Base-by-base conservation (phyloP, 768 basidiomycete genomes). In the Lactarius psammicola region DNA sequence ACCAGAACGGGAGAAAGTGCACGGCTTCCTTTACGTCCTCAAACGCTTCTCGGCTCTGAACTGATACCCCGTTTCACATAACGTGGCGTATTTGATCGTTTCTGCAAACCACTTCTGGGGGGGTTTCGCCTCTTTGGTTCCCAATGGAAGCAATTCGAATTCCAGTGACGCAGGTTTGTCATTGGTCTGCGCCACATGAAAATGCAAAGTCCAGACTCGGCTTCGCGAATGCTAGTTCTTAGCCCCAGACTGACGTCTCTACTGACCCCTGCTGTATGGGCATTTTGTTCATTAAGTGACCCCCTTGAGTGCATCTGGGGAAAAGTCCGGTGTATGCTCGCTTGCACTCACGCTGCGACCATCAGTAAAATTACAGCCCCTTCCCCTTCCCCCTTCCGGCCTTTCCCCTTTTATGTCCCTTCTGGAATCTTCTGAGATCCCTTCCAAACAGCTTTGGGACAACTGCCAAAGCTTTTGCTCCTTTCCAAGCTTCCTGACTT, bases 11-110 rank as follows among this genome's bases (percentile, higher is more conserved):
- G 57, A 17, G 28, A 34, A 46, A 3, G 11, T 15, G n/a, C 18
- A 36, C 17, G 17, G 18, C 64, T 60, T 65, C 64, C 26, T 60
- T 65, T 65, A 65, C 59, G 64, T 65, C 13, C 40, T 56, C 40
- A 40, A 36, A 56, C 55, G 23, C 4, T 30, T n/a, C 40, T 57
- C 23, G 20, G 17, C n/a, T 51, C 49, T 51, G n/a, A 3, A 2
- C 11, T 13, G 4, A 15, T 38, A 38, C 64, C 55, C 59, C 13
- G 44, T 46, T 61, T 49, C 42, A 56, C 28, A 55, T 36, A 15
- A 13, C 40, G n/a, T 46, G 34, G 55, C 55, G n/a, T 11, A n/a
- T n/a, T n/a, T n/a, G n/a, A n/a, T n/a, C n/a, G n/a, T n/a, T n/a
- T n/a, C n/a, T n/a, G n/a, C n/a, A n/a, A 2, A 26, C 20, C 9